Conservation (phyloP, 768 basidiomycete genomes). For the Leccinum arenicola region DNA sequence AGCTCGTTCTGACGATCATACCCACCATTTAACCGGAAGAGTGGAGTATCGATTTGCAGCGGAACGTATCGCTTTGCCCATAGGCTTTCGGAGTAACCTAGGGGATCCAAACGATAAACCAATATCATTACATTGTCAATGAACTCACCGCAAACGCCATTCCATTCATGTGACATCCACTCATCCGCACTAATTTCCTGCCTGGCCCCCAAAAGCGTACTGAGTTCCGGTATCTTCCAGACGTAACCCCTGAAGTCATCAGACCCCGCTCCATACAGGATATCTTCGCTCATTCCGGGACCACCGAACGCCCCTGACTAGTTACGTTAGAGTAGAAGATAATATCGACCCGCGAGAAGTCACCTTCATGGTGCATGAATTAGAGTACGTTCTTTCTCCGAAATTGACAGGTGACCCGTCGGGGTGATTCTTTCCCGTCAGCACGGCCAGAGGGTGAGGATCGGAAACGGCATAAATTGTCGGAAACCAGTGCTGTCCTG, state of each 20-base stretch:
- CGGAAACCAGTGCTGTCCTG: constrained; percentile 58
- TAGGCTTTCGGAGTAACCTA: constrained; percentile 47
- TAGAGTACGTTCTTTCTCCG: constrained; percentile 56
- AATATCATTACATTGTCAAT: constrained; percentile 8
- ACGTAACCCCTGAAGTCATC: constrained; percentile 81
- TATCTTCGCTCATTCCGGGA: constrained; percentile 47
- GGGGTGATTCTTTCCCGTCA: constrained; percentile 56
- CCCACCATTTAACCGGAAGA: constrained; percentile 57
- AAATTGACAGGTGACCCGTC: constrained; percentile 48
- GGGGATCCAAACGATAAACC: constrained; percentile 3
- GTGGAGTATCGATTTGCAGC: constrained; percentile 58
- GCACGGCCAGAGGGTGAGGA: constrained; percentile 65
- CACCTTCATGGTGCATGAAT: constrained; percentile 80
- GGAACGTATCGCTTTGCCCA: constrained; percentile 52
- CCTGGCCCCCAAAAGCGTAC: constrained; percentile 43
- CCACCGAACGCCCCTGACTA: constrained; percentile 80
- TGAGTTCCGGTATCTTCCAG: constrained; percentile 66
- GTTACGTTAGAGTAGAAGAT: background rate
- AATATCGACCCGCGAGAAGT: constrained; percentile 2
- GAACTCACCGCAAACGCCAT: constrained; percentile 30
- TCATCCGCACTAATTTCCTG: constrained; percentile 42
- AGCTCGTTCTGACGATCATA: background rate
- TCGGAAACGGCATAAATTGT: constrained; percentile 70
- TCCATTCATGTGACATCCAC: constrained; percentile 40
- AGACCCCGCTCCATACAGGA: constrained; percentile 72